phyloP scores from a whole-genome alignment of 2,329 filamentous ascomycete species.

The Aspergillus calidoustus region DNA sequence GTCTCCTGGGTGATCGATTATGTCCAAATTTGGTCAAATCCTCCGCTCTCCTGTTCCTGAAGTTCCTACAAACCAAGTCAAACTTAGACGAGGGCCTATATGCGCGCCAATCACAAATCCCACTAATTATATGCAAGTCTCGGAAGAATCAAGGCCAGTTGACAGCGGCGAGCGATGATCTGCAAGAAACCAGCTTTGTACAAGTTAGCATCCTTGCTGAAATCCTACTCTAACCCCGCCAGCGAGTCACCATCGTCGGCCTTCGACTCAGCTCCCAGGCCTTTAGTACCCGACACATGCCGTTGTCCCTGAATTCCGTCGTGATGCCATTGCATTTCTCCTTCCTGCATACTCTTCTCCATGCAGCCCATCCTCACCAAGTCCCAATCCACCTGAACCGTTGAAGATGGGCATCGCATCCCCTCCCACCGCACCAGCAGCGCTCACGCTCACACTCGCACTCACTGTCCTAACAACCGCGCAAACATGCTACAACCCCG shows the following conservation, averaged over 20 bases:
- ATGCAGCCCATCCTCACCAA: not conserved
- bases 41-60: not conserved
- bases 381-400: not conserved
- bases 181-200: not conserved
- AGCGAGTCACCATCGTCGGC: not conserved
- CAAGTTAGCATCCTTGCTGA: not conserved
- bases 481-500: slow-evolving; percentile 14
- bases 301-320: not conserved
- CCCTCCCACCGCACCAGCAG: not conserved
- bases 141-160: not conserved
- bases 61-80: not conserved
- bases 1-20: not conserved
- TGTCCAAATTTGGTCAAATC: not conserved
- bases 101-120: not conserved
- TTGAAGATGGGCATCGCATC: not conserved
- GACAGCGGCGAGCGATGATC: not conserved
- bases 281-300: not conserved
- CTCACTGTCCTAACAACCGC: slow-evolving; percentile 1
- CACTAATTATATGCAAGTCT: not conserved
- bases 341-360: not conserved
- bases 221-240: not conserved
- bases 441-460: not conserved
- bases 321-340: not conserved
- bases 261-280: not conserved
- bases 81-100: not conserved